Evolutionary conservation across 1,139 yeast species (phyloP).

Genomic region (Tardiomyces depauwii): DNA sequence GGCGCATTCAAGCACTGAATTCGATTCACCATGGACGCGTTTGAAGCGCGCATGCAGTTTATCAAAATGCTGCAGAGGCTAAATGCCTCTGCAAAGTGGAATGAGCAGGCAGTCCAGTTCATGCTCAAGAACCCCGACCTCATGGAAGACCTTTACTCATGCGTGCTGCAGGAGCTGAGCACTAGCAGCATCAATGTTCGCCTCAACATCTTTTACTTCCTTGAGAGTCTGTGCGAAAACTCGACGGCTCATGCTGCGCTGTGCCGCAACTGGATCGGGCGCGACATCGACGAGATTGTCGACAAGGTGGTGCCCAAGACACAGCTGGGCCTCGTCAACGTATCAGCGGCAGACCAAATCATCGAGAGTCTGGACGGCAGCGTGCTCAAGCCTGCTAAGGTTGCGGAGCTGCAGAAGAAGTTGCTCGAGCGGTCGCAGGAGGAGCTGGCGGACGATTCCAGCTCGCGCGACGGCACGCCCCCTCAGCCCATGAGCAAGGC

Average conservation of each 20-base stretch:
- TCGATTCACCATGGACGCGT: slow-evolving; percentile 49
- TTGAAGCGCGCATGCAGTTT: slow-evolving; percentile 65
- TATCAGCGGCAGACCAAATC: slow-evolving; percentile 26
- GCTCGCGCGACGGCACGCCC: not conserved
- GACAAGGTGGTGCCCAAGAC: slow-evolving; percentile 41
- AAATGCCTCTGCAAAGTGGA: slow-evolving; percentile 50
- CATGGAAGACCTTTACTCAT: slow-evolving; percentile 63
- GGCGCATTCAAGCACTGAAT: no score
- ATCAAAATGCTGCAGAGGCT: slow-evolving; percentile 47
- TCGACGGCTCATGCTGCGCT: slow-evolving; percentile 19
- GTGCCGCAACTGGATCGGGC: slow-evolving; percentile 22
- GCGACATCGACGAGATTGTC: slow-evolving; percentile 41
- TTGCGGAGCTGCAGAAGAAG: not conserved
- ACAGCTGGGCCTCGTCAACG: slow-evolving; percentile 36
- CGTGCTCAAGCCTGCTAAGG: not conserved
- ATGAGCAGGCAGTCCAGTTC: slow-evolving; percentile 47
- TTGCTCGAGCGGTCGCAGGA: not conserved
- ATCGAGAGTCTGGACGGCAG: slow-evolving; percentile 11
- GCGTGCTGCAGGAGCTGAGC: slow-evolving; percentile 56
- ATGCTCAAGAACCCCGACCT: slow-evolving; percentile 46
- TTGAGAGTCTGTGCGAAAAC: slow-evolving; percentile 40
- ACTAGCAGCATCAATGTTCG: slow-evolving; percentile 41
- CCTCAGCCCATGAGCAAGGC: slow-evolving; percentile 8
- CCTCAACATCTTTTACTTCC: slow-evolving; percentile 55
- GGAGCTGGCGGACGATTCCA: not conserved